These are phyloP conservation scores for Pezicula rhizophila DNA, from an alignment of 2,329 filamentous ascomycete genomes.

Conservation along the genomic window DNA sequence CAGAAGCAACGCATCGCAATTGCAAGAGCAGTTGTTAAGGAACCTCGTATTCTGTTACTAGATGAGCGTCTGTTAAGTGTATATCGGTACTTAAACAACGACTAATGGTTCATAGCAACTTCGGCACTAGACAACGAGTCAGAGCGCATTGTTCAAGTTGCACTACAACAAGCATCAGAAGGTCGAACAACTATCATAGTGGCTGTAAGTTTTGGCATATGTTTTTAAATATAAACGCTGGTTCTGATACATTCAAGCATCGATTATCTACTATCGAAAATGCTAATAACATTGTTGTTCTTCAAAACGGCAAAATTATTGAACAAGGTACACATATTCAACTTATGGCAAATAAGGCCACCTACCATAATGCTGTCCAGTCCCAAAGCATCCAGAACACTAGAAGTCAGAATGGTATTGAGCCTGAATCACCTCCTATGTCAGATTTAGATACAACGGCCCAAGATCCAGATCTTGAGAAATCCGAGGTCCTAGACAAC, in stretches of 20 bases:
- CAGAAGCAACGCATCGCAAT: slow-evolving; percentile 95
- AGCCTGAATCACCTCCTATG: too few relatives aligned
- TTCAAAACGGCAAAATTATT: slow-evolving; percentile 72
- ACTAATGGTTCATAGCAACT: slow-evolving; percentile 49
- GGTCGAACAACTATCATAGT: slow-evolving; percentile 91
- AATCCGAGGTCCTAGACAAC: too few relatives aligned
- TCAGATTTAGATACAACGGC: too few relatives aligned
- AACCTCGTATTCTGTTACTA: slow-evolving; percentile 82
- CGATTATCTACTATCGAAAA: slow-evolving; percentile 85
- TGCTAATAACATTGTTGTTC: slow-evolving; percentile 89
- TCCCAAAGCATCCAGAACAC: slow-evolving; percentile 59
- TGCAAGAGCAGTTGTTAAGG: slow-evolving; percentile 77
- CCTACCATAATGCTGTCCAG: slow-evolving; percentile 37
- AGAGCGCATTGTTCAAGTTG: slow-evolving; percentile 85
- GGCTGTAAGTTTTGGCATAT: slow-evolving; percentile 35
- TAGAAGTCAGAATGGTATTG: slow-evolving; percentile 41
- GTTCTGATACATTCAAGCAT: slow-evolving; percentile 38
- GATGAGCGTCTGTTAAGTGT: slow-evolving; percentile 50
- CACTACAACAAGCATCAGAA: slow-evolving; percentile 73
- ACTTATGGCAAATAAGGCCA: slow-evolving; percentile 67
- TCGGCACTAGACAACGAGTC: slow-evolving; percentile 87
- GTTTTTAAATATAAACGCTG: too few relatives aligned
- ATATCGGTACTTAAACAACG: too few relatives aligned
- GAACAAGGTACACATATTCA: slow-evolving; percentile 80
- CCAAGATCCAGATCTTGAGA: too few relatives aligned